Base-by-base conservation (phyloP, 2,329 filamentous ascomycete genomes). In the Arthrobotrys conoides region DNA sequence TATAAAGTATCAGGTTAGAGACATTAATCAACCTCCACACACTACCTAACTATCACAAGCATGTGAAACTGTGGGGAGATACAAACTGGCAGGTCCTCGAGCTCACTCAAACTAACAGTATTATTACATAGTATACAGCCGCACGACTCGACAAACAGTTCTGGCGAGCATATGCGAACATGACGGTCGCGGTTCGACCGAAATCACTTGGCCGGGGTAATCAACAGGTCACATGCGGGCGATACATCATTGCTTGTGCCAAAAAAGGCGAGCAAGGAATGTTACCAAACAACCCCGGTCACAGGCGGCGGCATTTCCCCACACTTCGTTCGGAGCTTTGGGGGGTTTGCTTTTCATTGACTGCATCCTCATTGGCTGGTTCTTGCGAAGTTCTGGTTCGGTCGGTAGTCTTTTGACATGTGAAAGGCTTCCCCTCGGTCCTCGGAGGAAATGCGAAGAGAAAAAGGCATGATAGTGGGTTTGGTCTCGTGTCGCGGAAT, bases 381-480 rank as follows among this genome's bases (percentile, higher is more conserved):
- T 12, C 3, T 41, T 14, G 12, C 38, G 12, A 41, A 41, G 38
- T 41, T 16, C 3, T 9, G n/a, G n/a, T n/a, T 41, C 38, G 38
- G 27, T 10, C 30, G 10, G n/a, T 36, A 5, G n/a, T 2, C 3
- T 27, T 51, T 12, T 77, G 44, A 49, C 73, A 77, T 77, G 73
- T 77, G 73, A 77, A 77, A 71, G 59, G 36, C 5, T 41, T 38
- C 44, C 36, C 57, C 61, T 77, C 73, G 73, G 73, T 38, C 73
- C 73, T 77, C 73, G 73, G 73, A 77, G 44, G 46, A 71, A 77
- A 41, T 51, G 72, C 57, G 72, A 76, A n/a, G 14, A 41, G 38
- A 16, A n/a, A 12, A n/a, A 2, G 14, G 38, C 38, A 41, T 41
- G 38, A 41, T 41, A 41, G 14, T 41, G 12, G 14, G 14, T n/a